These are phyloP conservation scores for Triticum timopheevii DNA, from an alignment of 176 grass and related monocot species.

Conservation along the genomic window DNA sequence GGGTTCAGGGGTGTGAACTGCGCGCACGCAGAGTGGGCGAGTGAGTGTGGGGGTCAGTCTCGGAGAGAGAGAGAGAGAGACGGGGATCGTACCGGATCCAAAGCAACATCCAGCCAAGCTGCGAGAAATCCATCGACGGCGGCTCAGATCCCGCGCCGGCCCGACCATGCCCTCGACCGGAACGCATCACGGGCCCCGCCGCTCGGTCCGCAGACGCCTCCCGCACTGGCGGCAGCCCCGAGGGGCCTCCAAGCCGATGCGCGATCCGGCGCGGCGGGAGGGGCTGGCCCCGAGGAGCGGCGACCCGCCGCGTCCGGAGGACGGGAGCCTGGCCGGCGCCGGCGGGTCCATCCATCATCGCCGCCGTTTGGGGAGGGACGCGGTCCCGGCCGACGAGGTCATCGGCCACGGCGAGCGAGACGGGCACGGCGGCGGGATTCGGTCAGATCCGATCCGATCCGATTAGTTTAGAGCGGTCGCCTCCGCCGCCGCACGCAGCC, in stretches of 20 bases:
- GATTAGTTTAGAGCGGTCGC: conserved; percentile 5
- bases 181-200: neutral
- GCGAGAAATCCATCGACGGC: conserved; percentile 2
- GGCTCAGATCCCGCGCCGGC: conserved; percentile 28
- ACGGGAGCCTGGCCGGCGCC: neutral
- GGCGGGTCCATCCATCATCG: conserved; percentile 25
- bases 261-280: neutral
- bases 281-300: conserved; percentile 1
- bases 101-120: neutral
- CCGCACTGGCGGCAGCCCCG: neutral
- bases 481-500: neutral
- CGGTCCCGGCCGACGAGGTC: neutral
- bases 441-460: neutral
- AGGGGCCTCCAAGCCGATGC: neutral
- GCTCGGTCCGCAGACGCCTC: neutral
- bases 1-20: neutral
- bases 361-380: neutral
- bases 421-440: neutral
- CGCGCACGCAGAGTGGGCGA: neutral
- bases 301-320: neutral
- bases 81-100: neutral
- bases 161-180: neutral
- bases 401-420: conserved; percentile 9
- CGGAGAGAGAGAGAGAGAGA: neutral
- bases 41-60: neutral